Conservation (phyloP, 176 grass and related monocot species). For the Oryza nivara region DNA sequence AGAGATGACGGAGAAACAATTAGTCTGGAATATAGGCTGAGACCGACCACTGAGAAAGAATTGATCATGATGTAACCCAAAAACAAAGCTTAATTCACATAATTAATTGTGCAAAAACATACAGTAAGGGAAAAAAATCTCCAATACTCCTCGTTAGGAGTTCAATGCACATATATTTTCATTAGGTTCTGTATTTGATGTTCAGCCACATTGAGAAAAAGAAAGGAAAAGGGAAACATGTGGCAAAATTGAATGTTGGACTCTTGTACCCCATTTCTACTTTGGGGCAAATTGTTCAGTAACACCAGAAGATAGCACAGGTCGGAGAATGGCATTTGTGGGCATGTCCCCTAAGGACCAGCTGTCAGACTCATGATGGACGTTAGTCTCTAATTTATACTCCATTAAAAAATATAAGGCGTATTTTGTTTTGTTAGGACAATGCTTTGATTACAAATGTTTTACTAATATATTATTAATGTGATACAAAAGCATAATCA, state of each 20-base stretch:
- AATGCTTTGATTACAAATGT: too few relatives aligned
- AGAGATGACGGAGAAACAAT: constrained; percentile 15
- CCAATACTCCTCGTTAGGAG: not conserved
- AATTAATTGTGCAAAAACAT: not conserved
- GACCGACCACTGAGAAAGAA: constrained; percentile 26
- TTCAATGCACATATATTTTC: not conserved
- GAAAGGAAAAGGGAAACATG: too few relatives aligned
- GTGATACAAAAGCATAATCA: too few relatives aligned
- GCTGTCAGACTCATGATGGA: constrained; percentile 8
- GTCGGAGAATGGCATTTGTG: not conserved
- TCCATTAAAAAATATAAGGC: too few relatives aligned
- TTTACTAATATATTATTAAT: too few relatives aligned
- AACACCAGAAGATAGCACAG: constrained; percentile 17
- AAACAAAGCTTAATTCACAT: constrained; percentile 1
- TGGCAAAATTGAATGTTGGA: not conserved
- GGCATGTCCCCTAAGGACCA: not conserved
- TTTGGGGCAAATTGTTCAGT: not conserved
- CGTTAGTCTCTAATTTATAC: constrained; percentile 17
- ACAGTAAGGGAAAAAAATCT: not conserved
- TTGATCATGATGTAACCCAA: not conserved
- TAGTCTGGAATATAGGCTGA: constrained; percentile 24
- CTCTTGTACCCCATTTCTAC: not conserved
- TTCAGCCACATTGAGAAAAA: not conserved
- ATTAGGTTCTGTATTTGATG: not conserved
- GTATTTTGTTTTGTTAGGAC: too few relatives aligned